Evolutionary conservation across 306 rosid species (phyloP).

Genomic region (Nissolia schottii): DNA sequence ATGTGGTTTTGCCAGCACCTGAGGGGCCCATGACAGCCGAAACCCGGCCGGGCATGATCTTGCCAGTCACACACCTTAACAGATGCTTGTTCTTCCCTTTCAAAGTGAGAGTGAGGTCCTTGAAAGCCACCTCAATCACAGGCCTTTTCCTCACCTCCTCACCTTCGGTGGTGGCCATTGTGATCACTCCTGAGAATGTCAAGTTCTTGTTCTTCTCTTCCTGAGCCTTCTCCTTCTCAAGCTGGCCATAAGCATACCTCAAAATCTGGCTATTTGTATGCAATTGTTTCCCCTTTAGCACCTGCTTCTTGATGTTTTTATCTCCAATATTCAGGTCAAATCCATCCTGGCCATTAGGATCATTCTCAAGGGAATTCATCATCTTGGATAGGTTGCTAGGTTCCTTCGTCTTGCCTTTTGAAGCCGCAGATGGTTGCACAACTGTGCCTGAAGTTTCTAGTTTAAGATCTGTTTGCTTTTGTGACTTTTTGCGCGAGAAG

Average conservation of each 20-base stretch:
- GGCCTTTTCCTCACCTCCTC: constrained; percentile 52
- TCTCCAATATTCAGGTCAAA: constrained; percentile 64
- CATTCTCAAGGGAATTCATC: constrained; percentile 53
- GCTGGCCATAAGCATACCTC: constrained; percentile 79
- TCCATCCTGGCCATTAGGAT: constrained; percentile 52
- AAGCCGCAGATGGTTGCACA: constrained; percentile 22
- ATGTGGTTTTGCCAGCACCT: constrained; percentile 86
- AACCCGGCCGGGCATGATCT: constrained; percentile 72
- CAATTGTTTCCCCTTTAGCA: constrained; percentile 47
- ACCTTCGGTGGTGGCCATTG: constrained; percentile 57
- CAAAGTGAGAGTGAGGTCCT: constrained; percentile 65
- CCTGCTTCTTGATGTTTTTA: constrained; percentile 58
- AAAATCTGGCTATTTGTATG: constrained; percentile 79
- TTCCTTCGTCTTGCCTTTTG: constrained; percentile 42
- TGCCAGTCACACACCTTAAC: constrained; percentile 66
- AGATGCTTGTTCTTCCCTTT: constrained; percentile 61
- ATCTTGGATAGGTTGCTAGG: constrained; percentile 55
- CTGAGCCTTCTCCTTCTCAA: constrained; percentile 86
- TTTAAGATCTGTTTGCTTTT: constrained; percentile 27
- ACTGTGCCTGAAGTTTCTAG: constrained; percentile 37
- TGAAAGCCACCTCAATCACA: constrained; percentile 69
- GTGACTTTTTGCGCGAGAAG: constrained; percentile 66
- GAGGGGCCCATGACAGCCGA: constrained; percentile 94
- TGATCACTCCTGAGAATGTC: constrained; percentile 73
- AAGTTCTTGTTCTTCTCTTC: constrained; percentile 62